phyloP scores from a whole-genome alignment of 2,329 filamentous ascomycete species.

The Teratosphaeria gauchensis region DNA sequence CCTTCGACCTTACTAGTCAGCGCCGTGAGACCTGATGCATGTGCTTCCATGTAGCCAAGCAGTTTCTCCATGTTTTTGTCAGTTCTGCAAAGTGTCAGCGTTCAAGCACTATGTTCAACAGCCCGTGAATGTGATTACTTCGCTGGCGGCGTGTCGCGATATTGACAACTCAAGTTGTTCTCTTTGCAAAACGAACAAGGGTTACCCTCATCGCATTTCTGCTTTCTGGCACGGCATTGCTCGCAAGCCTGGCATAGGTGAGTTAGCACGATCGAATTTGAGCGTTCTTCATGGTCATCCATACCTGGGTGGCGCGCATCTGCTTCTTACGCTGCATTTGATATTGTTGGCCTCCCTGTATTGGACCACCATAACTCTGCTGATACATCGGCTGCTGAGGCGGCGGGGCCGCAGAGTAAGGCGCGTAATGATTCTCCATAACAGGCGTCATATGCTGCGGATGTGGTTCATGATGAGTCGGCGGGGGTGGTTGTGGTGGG shows the following conservation, averaged over 20 bases:
- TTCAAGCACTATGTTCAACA: constrained; percentile 5
- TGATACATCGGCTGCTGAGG: constrained; percentile 19
- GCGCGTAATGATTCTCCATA: constrained; percentile 13
- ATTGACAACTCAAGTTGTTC: constrained; percentile 73
- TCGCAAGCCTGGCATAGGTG: constrained; percentile 63
- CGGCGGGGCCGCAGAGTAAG: constrained; percentile 15
- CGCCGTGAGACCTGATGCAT: constrained; percentile 23
- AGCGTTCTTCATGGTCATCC: background rate
- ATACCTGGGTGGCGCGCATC: constrained; percentile 28
- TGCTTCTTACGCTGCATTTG: constrained; percentile 23
- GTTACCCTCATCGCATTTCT: constrained; percentile 81
- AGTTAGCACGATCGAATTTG: constrained; percentile 7
- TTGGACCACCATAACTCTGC: constrained; percentile 15
- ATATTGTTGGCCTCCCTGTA: constrained; percentile 10
- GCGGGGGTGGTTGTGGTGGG: constrained; percentile 8
- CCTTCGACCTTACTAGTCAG: constrained; percentile 16
- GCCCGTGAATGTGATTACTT: constrained; percentile 53
- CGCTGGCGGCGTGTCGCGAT: constrained; percentile 82
- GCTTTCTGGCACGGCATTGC: constrained; percentile 76
- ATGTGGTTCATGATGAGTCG: constrained; percentile 18
- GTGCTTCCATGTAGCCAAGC: constrained; percentile 33
- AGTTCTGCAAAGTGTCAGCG: constrained; percentile 31
- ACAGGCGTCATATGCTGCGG: constrained; percentile 19
- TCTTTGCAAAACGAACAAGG: constrained; percentile 81
- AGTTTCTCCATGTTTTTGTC: constrained; percentile 42